Evolutionary conservation across 2,329 filamentous ascomycete genomes (phyloP).

Genomic region (Fusarium dimerum): DNA sequence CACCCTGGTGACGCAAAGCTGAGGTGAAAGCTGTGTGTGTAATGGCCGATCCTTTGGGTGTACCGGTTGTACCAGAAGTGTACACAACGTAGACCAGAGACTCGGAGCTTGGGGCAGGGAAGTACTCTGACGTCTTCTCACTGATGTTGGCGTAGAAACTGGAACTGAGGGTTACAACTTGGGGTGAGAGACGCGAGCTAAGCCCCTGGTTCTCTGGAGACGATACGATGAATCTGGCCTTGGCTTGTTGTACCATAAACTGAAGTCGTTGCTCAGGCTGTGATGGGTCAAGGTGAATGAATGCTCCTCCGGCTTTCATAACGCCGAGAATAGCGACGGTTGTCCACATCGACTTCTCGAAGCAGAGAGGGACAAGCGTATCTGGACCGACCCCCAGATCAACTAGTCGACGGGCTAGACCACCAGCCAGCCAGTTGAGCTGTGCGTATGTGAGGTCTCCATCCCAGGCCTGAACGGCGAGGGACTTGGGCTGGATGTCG

Average conservation of each 20-base stretch:
- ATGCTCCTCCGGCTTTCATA: slow-evolving; percentile 13
- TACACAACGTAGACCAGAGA: slow-evolving; percentile 44
- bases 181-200: neutral
- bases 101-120: neutral
- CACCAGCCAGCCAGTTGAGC: neutral
- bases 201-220: neutral
- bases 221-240: neutral
- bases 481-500: neutral
- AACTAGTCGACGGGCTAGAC: neutral
- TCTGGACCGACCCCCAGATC: neutral
- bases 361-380: slow-evolving; percentile 1
- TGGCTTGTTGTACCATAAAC: neutral
- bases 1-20: neutral
- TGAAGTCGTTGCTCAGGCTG: neutral
- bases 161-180: neutral
- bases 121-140: neutral
- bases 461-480: slow-evolving; percentile 1
- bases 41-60: slow-evolving; percentile 53
- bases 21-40: slow-evolving; percentile 7
- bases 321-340: slow-evolving; percentile 21
- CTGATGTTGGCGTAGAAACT: neutral
- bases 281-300: neutral
- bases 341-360: slow-evolving; percentile 32
- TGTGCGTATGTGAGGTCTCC: neutral
- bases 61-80: slow-evolving; percentile 58